Evolutionary conservation across 495 filamentous ascomycete species (phyloP).

Genomic region (Extremus antarcticus): DNA sequence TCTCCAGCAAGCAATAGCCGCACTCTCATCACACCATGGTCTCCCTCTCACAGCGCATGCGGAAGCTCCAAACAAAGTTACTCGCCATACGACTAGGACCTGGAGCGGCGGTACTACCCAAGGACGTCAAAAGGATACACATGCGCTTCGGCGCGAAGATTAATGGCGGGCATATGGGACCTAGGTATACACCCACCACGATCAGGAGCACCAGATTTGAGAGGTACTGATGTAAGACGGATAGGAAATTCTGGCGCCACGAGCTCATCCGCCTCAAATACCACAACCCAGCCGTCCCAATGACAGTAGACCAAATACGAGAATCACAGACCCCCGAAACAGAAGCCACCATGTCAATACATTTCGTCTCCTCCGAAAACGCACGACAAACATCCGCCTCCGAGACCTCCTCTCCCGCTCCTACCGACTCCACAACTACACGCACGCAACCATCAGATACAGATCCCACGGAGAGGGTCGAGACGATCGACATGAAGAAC

Average conservation of each 20-base stretch:
- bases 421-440: constrained; percentile 21
- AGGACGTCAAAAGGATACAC: constrained; percentile 72
- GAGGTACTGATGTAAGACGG: neutral
- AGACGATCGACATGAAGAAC: constrained; percentile 55
- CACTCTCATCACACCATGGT: constrained; percentile 56
- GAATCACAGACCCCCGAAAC: constrained; percentile 40
- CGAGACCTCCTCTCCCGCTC: constrained; percentile 26
- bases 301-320: constrained; percentile 61
- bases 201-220: neutral
- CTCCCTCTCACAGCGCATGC: constrained; percentile 64
- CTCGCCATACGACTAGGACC: constrained; percentile 62
- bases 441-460: constrained; percentile 35
- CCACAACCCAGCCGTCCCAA: constrained; percentile 75
- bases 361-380: constrained; percentile 37
- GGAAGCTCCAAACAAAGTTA: constrained; percentile 63
- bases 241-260: constrained; percentile 75
- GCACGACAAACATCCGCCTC: constrained; percentile 25
- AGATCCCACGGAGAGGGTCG: constrained; percentile 31
- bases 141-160: constrained; percentile 63
- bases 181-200: constrained; percentile 43
- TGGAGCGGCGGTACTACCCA: constrained; percentile 70
- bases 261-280: constrained; percentile 82
- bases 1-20: no score
- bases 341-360: constrained; percentile 58
- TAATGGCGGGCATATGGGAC: constrained; percentile 63